These are phyloP conservation scores for Neostapfia colusana DNA, from an alignment of 176 grass and related monocot species.

Conservation along the genomic window DNA sequence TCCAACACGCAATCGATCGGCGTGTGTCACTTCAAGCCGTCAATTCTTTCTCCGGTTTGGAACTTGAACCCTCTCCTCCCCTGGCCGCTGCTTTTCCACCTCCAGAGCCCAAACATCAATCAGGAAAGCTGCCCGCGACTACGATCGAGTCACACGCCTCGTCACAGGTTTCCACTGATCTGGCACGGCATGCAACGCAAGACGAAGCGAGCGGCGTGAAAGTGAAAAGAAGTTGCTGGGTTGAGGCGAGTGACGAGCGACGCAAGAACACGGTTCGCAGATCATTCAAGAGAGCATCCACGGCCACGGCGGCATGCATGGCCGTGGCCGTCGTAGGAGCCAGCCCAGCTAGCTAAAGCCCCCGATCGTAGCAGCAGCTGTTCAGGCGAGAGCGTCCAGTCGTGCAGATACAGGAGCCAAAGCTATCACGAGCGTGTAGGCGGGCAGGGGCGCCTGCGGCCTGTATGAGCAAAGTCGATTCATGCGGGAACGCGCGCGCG, in stretches of 20 bases:
- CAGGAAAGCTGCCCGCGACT: too few species aligned
- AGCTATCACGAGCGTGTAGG: background rate
- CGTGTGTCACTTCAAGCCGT: background rate
- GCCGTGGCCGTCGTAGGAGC: background rate
- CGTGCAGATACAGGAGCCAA: too few species aligned
- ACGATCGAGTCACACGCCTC: background rate
- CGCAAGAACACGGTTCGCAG: background rate
- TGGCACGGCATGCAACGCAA: background rate
- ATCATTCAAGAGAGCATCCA: constrained; percentile 3
- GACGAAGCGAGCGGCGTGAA: background rate
- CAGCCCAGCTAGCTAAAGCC: background rate
- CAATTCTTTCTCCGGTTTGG: background rate
- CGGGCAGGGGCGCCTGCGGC: too few species aligned
- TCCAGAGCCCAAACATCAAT: too few species aligned
- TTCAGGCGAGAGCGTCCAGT: background rate
- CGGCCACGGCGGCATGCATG: background rate
- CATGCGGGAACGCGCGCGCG: background rate
- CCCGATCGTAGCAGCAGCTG: background rate
- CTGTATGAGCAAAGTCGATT: background rate
- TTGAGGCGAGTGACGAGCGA: too few species aligned
- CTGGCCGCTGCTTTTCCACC: too few species aligned
- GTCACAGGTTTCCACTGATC: background rate
- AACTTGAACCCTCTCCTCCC: too few species aligned
- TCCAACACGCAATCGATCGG: background rate
- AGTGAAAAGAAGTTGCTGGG: background rate